Evolutionary conservation across 139 green algal genomes (phyloP), one percentile per base, ranked within the genome.

Genomic region (Picochlorum sp.): DNA sequence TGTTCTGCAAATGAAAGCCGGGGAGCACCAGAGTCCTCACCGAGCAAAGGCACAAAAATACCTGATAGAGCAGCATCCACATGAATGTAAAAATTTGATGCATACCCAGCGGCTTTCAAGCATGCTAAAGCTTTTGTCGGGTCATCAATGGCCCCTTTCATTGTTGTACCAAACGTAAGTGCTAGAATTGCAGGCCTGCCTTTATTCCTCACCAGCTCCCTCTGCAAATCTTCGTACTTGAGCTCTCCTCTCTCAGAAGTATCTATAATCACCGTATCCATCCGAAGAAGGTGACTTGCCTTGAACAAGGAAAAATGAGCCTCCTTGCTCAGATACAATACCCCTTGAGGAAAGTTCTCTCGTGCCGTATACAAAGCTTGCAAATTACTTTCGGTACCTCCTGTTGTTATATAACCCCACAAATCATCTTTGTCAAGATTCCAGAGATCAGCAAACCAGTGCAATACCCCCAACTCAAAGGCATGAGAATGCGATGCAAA

Each of bases 351-450:
- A 54, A 54, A 54, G 15, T 20, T 26, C n/a, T 54, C 47, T 6
- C 47, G 47, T 3, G 47, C 47, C 6, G n/a, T 21, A 54, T 26
- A 54, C n/a, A 54, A 20, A 54, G 18, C 47, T 54, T 54, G 47
- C 16, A 54, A 21, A 21, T 54, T 54, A 54, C 47, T 54, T 4
- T 54, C 47, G 6, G 47, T 54, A 20, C 47, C 47, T 26, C 47
- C 47, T 21, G 47, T 54, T 21, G 47, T 26, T 20, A 54, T 54
- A 54, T 54, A 54, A 54, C 47, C 47, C 47, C 47, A 54, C 8
- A 54, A 26, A 26, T 54, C 47, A 20, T 20, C 13, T 21, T 21
- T 21, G 1, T 7, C 47, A 20, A 54, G 47, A 20, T 20, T 13
- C 47, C 47, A 54, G 18, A 54, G 47, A 9, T 21, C n/a, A 54